Conservation (phyloP, 2,329 filamentous ascomycete species). For the Didymella pomorum region DNA sequence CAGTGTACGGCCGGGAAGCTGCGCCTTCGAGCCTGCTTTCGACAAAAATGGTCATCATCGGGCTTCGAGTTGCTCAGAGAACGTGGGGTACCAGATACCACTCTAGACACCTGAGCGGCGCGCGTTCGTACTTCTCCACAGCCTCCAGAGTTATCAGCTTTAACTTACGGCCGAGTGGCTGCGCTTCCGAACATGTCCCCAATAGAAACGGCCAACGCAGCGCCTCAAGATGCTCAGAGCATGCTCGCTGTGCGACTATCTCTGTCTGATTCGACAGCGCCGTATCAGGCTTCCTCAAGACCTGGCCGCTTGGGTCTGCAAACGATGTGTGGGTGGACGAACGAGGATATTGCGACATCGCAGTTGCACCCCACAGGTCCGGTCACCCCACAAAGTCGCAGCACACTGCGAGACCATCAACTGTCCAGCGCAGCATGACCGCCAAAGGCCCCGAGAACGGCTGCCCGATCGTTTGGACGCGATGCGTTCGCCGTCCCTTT, state of each 20-base stretch:
- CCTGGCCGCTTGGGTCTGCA: neutral
- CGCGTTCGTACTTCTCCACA: neutral
- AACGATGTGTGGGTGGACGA: constrained; percentile 14
- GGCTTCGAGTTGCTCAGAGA: neutral
- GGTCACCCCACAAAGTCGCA: constrained; percentile 18
- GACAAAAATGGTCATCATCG: neutral
- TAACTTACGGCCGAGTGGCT: neutral
- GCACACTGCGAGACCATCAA: constrained; percentile 48
- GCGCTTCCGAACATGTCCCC: neutral
- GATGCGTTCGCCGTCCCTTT: constrained; percentile 21
- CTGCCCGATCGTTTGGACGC: constrained; percentile 4
- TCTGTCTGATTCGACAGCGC: constrained; percentile 2
- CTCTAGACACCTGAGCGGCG: too few species aligned
- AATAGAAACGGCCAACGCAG: neutral
- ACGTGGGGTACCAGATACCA: too few species aligned
- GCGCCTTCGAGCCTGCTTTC: neutral
- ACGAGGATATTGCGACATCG: constrained; percentile 10
- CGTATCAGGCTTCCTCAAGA: neutral
- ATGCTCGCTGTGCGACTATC: neutral
- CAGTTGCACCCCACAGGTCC: constrained; percentile 14
- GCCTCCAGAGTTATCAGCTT: neutral
- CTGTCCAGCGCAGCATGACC: constrained; percentile 15
- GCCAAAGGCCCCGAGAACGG: constrained; percentile 1
- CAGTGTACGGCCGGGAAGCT: neutral
- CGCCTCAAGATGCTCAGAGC: neutral